Evolutionary conservation across 2,329 filamentous ascomycete genomes (phyloP).

Genomic region (Talaromyces rugulosus): DNA sequence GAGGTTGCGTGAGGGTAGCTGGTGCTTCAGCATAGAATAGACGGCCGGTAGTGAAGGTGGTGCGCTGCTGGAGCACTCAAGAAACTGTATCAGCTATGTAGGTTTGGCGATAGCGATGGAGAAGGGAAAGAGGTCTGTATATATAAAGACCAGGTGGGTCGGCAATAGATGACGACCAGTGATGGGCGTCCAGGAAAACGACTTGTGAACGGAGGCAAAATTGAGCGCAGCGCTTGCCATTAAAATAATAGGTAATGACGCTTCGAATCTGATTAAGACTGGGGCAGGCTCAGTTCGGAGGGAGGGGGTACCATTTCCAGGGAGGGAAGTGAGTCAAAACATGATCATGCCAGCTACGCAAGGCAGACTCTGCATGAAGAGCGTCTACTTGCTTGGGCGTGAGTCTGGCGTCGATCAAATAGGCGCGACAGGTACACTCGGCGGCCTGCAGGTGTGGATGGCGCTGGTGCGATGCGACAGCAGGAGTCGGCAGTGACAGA

Average conservation of each 20-base stretch:
- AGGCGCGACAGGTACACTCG: slow-evolving; percentile 14
- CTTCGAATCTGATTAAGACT: slow-evolving; percentile 21
- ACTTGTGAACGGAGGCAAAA: slow-evolving; percentile 7
- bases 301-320: slow-evolving; percentile 22
- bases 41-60: background rate
- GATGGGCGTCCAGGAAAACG: slow-evolving; percentile 1
- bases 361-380: slow-evolving; percentile 31
- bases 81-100: slow-evolving; percentile 1
- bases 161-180: background rate
- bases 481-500: background rate
- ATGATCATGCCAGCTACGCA: slow-evolving; percentile 25
- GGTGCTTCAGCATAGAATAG: background rate
- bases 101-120: slow-evolving; percentile 13
- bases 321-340: slow-evolving; percentile 16
- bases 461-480: slow-evolving; percentile 10
- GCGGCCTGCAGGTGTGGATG: slow-evolving; percentile 12
- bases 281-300: slow-evolving; percentile 21
- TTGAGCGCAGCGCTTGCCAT: slow-evolving; percentile 10
- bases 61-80: background rate
- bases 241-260: slow-evolving; percentile 22
- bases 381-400: slow-evolving; percentile 10
- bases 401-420: slow-evolving; percentile 11
- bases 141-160: slow-evolving; percentile 9
- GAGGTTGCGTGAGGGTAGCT: background rate
- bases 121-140: slow-evolving; percentile 13